Evolutionary conservation across 1,284 basidiomycete genomes (phyloP), one percentile per base, ranked within the genome.

Genomic region (Somion occarium): DNA sequence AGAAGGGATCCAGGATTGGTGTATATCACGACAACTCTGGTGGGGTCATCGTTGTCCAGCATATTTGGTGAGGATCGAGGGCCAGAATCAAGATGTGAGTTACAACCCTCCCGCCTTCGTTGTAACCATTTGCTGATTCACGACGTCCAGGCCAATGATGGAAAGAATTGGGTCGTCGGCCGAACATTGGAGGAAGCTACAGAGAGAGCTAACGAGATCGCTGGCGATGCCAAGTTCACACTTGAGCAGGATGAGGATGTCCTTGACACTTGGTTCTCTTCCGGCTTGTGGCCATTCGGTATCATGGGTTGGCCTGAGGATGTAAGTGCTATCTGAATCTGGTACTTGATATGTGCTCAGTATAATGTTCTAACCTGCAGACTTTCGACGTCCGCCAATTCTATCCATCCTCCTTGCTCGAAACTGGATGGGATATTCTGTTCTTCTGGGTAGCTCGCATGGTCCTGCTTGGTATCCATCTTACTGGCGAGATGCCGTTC

Each of bases 361-460:
- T 22, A 12, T 18, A n/a, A 13, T n/a, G 20, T 15, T 19, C 30
- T 23, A 41, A 20, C 23, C 19, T 5, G 1, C 51, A 69, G 68
- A 70, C 67, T 2, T 34, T 50, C 12, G 94, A 98, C 65, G 61
- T 93, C 26, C 69, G 83, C 58, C 72, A 77, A 50, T 99, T 91
- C 75, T 99, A 96, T 71, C 97, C 97, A 0, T 76, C 92, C 7
- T 83, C 87, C 19, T 63, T 99, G 44, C 83, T 98, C 44, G 97
- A 99, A 72, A 99, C 97, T 0, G 97, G 97, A 44, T 99, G 97
- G 95, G 97, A 99, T 61, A 99, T 98, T 61, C 72, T 99, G 34
- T 97, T 97, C 81, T 98, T 99, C 84, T 99, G 97, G 97, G 95
- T 99, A 19, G 95, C 97, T 5, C 87, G 95, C 47, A 99, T 99